A percentile compares a stretch with the other conserved stretches of the same genome.
These are phyloP conservation scores for Allantophomopsis cytisporea DNA, from an alignment of 2,329 filamentous ascomycete species.

Conservation along the genomic window DNA sequence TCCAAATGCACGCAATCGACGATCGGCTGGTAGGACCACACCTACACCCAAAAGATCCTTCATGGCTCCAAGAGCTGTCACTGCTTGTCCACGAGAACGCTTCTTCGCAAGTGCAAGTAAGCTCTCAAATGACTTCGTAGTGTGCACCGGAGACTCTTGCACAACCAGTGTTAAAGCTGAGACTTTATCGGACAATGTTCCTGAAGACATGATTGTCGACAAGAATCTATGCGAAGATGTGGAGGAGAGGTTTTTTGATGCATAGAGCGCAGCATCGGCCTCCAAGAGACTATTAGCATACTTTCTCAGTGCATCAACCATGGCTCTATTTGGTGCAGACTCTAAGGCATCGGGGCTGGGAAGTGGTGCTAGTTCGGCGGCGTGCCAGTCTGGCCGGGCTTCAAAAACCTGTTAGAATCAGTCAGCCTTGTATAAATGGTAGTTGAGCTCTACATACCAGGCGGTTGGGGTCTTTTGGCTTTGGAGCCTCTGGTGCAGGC, in stretches of 20 bases:
- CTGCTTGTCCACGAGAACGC: conserved; percentile 81
- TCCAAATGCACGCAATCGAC: conserved; percentile 68
- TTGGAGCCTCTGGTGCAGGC: not conserved
- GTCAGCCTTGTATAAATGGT: conserved; percentile 8
- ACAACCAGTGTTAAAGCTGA: conserved; percentile 88
- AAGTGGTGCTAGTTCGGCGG: conserved; percentile 38
- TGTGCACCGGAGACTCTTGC: conserved; percentile 93
- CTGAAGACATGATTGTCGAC: conserved; percentile 91
- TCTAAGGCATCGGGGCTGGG: conserved; percentile 28
- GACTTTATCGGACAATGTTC: conserved; percentile 92
- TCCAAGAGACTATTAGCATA: conserved; percentile 67
- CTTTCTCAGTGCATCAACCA: conserved; percentile 46
- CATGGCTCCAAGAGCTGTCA: conserved; percentile 82
- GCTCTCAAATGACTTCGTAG: conserved; percentile 76
- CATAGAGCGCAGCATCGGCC: conserved; percentile 64
- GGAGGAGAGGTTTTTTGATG: conserved; percentile 53
- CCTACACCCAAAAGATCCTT: conserved; percentile 92
- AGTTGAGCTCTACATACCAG: conserved; percentile 14
- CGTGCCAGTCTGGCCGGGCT: conserved; percentile 56
- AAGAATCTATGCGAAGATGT: conserved; percentile 92
- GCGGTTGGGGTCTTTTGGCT: conserved; percentile 12
- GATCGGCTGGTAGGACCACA: conserved; percentile 66
- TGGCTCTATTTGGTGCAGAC: conserved; percentile 30
- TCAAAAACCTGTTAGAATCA: conserved; percentile 34
- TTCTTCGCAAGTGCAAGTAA: conserved; percentile 77